Conservation (phyloP, 352 stramenopile species). For the Pythium vanterpoolii region DNA sequence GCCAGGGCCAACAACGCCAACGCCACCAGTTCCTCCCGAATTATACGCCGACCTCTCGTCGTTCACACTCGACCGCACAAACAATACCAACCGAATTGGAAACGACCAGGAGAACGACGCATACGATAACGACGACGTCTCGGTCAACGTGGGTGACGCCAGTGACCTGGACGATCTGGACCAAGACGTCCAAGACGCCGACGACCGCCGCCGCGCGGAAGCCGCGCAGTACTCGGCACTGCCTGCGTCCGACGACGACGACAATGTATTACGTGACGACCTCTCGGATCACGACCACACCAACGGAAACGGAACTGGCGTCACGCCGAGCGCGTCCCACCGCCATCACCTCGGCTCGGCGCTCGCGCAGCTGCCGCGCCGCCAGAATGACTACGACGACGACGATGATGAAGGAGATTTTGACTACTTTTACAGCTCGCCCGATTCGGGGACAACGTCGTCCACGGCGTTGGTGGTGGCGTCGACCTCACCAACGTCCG, state of each 20-base stretch:
- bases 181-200: slow-evolving; percentile 17
- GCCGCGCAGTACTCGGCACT: slow-evolving; percentile 19
- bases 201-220: background rate
- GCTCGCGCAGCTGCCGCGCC: slow-evolving; percentile 23
- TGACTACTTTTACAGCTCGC: slow-evolving; percentile 57
- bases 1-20: background rate
- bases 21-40: background rate
- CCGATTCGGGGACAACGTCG: slow-evolving; percentile 5
- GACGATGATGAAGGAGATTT: slow-evolving; percentile 31
- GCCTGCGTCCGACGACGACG: slow-evolving; percentile 22
- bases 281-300: slow-evolving; percentile 8
- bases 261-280: slow-evolving; percentile 16
- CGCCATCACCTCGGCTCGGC: slow-evolving; percentile 16
- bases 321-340: slow-evolving; percentile 8
- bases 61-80: slow-evolving; percentile 3
- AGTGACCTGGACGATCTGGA: slow-evolving; percentile 18
- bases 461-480: slow-evolving; percentile 25
- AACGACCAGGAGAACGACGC: slow-evolving; percentile 10
- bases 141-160: slow-evolving; percentile 15
- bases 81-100: background rate
- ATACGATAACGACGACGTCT: slow-evolving; percentile 14
- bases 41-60: slow-evolving; percentile 4
- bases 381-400: slow-evolving; percentile 12
- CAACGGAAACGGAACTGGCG: too few relatives aligned
- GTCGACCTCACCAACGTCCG: slow-evolving; percentile 19